Conservation (phyloP, 1,139 yeast species). For the Citeromyces siamensis region DNA sequence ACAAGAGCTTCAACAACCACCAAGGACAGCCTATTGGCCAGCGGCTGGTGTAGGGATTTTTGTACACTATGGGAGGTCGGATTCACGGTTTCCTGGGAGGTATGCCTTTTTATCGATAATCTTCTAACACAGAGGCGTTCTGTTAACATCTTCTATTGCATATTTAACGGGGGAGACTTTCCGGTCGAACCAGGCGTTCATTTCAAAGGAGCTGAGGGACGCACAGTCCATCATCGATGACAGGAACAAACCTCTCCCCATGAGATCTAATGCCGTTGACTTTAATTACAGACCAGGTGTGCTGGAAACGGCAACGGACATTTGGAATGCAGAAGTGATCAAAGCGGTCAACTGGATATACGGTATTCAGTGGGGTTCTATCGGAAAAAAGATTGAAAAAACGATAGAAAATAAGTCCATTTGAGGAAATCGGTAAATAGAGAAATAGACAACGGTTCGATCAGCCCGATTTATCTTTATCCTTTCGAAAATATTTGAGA, state of each 20-base stretch:
- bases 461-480: constrained; percentile 1
- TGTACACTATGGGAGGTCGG: constrained; percentile 41
- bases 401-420: too few species aligned
- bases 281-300: constrained; percentile 32
- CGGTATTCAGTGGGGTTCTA: constrained; percentile 36
- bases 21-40: too few species aligned
- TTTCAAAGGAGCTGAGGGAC: constrained; percentile 34
- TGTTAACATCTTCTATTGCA: constrained; percentile 51
- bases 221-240: constrained; percentile 38
- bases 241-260: constrained; percentile 28
- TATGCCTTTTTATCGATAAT: constrained; percentile 11
- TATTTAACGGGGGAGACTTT: constrained; percentile 55
- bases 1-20: too few species aligned
- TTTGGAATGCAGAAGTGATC: constrained; percentile 74
- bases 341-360: constrained; percentile 56
- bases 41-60: too few species aligned
- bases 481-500: constrained; percentile 26
- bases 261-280: constrained; percentile 22
- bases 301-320: constrained; percentile 58
- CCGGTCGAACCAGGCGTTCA: constrained; percentile 30
- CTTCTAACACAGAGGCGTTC: constrained; percentile 31
- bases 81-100: constrained; percentile 58
- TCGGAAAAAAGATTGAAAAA: constrained; percentile 27
- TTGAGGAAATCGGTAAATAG: constrained; percentile 4
- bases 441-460: background rate